Evolutionary conservation across 169 alveolate species (phyloP).

Genomic region (Cyclospora cayetanensis): DNA sequence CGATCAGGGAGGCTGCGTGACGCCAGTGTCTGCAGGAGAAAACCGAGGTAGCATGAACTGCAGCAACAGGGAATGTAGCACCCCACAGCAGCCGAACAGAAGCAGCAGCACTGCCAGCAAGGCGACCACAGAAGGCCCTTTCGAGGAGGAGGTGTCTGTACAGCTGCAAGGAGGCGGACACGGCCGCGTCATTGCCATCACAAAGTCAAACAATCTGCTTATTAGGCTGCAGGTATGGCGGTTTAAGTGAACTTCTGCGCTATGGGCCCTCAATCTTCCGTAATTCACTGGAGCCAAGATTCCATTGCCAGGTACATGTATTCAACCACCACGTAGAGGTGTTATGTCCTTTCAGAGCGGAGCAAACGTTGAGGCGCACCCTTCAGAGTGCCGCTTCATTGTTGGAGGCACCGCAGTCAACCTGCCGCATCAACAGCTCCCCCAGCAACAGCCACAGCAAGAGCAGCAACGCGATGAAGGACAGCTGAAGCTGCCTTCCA

Average conservation of each 20-base stretch:
- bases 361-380: background rate
- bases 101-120: background rate
- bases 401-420: background rate
- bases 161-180: background rate
- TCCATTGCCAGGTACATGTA: too few species aligned
- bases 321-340: too few species aligned
- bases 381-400: constrained; percentile 18
- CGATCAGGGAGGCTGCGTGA: background rate
- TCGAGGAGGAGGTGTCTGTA: constrained; percentile 11
- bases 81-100: background rate
- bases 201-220: background rate
- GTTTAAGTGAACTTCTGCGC: too few species aligned
- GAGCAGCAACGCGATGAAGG: background rate
- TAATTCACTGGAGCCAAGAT: too few species aligned
- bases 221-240: background rate
- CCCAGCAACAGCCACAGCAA: too few species aligned
- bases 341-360: background rate
- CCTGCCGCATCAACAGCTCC: too few species aligned
- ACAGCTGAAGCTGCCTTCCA: background rate
- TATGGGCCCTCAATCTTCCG: too few species aligned
- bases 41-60: background rate
- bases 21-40: background rate
- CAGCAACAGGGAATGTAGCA: constrained; percentile 11
- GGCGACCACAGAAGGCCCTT: background rate
- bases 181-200: background rate